Base-by-base conservation (phyloP, 441 rosid species). In the Jatropha multifida region DNA sequence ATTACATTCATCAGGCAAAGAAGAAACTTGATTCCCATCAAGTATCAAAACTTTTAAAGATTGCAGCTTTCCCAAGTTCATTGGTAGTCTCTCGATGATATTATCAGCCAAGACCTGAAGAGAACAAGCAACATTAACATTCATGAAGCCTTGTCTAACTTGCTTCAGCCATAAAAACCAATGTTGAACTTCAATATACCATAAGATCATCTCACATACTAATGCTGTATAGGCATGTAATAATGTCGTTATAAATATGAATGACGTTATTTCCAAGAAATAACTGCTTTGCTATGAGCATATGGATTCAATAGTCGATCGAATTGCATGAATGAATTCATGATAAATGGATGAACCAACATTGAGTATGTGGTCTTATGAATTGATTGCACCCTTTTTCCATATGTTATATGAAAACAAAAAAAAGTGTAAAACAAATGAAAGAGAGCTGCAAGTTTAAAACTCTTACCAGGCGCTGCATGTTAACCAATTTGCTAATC, bases 1-100 rank as follows among this genome's bases (percentile, higher is more conserved):
- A 81, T 82, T 90, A 95, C 99, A 88, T 90, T 95, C 99, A 88
- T 95, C 98, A 71, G 98, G 98, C 85, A 93, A 87, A 81, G 86
- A 87, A 78, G 89, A 63, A 71, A 95, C 82, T 54, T 76, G 90
- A 81, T 95, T 95, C 51, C 92, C 91, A 85, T 93, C 97, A 79
- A 95, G 96, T 27, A 79, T 92, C 97, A 93, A 82, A 74, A 89
- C 81, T 88, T 93, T 95, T 27, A 95, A 85, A 74, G 94, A 89
- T 40, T 91, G 94, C 86, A 95, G 94, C 61, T 91, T 93, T 78
- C 99, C 99, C 79, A 95, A 78, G 78, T 88, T 93, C 65, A 86
- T 79, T 2, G 98, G 99, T 68, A 95, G 87, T 38, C 84, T 84
- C 73, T 87, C 90, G 42, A 95, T 87, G 73, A 80, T 81, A 82